Evolutionary conservation across 2,329 filamentous ascomycete genomes (phyloP), one percentile per base, ranked within the genome.

Genomic region (Penicillium sp.): DNA sequence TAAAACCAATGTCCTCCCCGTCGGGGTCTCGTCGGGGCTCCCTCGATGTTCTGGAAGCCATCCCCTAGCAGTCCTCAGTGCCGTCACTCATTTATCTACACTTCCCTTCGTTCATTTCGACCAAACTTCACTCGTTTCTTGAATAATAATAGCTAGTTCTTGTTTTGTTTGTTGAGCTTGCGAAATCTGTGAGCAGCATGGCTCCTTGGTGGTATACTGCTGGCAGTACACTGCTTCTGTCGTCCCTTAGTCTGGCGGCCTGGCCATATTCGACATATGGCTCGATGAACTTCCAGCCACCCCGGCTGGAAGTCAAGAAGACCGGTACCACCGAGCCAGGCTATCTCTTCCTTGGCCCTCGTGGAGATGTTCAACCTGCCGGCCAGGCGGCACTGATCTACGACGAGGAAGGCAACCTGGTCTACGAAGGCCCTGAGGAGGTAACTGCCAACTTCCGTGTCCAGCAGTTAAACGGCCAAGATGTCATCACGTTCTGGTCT

Each of bases 401-500:
- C 56, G 70, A 73, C 36, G 68, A 76, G 46, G 67, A 67, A 5
- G 73, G 73, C 19, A 65, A 75, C 24, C 59, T 77, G 13, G 65
- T 77, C 33, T 77, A 74, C 51, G 67, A 75, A 50, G 73, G 74
- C 2, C 73, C 73, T 1, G 60, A 67, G 7, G 66, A 71, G 52
- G 64, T 72, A 18, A 70, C 69, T 4, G 67, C 69, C 53, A 75
- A 74, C 57, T 71, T 77, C 64, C 70, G 63, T 57, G 69, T 74
- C 1, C 74, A 77, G 61, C 67, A 63, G 31, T 63, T 75, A n/a
- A 69, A 69, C 54, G 71, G 69, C 14, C 36, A 68, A 16, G 69
- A 71, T 40, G 74, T 76, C 19, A 64, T 77, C 47, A 75, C 71
- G 19, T 77, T 73, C 61, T 76, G 73, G 73, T 69, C 71, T 4